Percentiles rank a stretch among this genome's conserved stretches.
phyloP scores from a whole-genome alignment of 2,329 filamentous ascomycete species.

The Penicillium frequentans region DNA sequence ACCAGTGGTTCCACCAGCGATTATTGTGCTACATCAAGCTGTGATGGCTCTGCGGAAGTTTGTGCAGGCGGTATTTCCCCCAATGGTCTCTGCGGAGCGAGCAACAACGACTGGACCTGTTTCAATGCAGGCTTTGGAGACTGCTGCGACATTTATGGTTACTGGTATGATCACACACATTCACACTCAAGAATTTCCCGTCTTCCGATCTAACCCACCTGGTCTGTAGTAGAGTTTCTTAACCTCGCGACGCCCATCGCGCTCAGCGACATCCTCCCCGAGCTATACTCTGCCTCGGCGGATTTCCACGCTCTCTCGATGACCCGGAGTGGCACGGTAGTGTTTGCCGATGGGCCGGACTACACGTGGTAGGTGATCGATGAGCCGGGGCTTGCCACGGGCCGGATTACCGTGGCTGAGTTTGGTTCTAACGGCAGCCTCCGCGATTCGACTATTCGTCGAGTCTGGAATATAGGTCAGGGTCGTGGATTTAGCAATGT shows the following conservation, averaged over 20 bases:
- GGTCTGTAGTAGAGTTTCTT: not conserved
- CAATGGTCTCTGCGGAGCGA: too few species aligned
- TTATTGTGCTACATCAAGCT: not conserved
- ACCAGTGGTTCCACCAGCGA: not conserved
- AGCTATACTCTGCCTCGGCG: not conserved
- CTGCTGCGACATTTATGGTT: too few species aligned
- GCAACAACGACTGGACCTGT: too few species aligned
- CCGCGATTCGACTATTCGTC: not conserved
- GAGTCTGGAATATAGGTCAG: not conserved
- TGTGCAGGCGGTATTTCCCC: too few species aligned
- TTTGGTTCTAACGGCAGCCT: not conserved
- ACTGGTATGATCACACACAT: too few species aligned
- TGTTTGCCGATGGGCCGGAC: not conserved
- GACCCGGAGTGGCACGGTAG: not conserved
- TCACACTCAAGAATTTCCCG: too few species aligned
- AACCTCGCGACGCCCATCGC: not conserved
- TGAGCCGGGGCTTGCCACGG: not conserved
- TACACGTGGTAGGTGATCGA: not conserved
- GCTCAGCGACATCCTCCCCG: not conserved
- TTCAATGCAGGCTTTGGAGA: too few species aligned
- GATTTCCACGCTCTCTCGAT: not conserved
- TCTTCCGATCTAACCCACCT: too few species aligned
- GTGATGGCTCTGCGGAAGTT: too few species aligned
- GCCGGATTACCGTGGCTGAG: not conserved
- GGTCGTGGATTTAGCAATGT: not conserved